These are phyloP conservation scores for Saturnispora bothae DNA, from an alignment of 805 yeast genomes.

Conservation along the genomic window DNA sequence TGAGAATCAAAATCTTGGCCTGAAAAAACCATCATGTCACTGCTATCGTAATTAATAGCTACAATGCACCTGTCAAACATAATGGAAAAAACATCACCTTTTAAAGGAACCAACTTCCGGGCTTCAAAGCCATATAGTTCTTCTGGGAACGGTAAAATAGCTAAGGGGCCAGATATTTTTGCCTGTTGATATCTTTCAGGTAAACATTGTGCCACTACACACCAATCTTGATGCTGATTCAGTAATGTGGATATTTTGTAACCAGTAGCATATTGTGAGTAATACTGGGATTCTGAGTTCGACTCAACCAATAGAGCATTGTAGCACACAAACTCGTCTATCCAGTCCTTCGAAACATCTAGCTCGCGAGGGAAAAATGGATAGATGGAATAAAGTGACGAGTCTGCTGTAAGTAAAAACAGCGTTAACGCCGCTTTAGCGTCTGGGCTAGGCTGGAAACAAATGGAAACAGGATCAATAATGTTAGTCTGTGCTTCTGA, in stretches of 20 bases:
- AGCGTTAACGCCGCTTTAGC: constrained; percentile 33
- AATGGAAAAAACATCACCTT: constrained; percentile 19
- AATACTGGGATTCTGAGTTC: constrained; percentile 14
- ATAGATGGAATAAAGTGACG: constrained; percentile 48
- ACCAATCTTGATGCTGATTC: constrained; percentile 6
- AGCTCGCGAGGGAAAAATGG: constrained; percentile 52
- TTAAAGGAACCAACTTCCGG: constrained; percentile 18
- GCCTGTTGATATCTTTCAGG: constrained; percentile 17
- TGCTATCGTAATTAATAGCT: constrained; percentile 16
- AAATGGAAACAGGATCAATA: constrained; percentile 31
- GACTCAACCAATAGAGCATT: constrained; percentile 16
- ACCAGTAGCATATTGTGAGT: constrained; percentile 14
- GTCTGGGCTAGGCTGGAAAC: constrained; percentile 31
- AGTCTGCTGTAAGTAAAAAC: constrained; percentile 41
- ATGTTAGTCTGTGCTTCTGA: constrained; percentile 8
- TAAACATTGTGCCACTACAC: constrained; percentile 8
- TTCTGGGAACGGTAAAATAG: constrained; percentile 45
- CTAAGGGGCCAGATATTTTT: constrained; percentile 38
- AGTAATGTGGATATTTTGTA: constrained; percentile 20
- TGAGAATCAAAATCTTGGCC: constrained; percentile 8
- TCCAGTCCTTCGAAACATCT: constrained; percentile 25
- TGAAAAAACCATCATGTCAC: constrained; percentile 20
- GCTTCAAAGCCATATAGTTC: constrained; percentile 39
- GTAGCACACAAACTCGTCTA: constrained; percentile 21
- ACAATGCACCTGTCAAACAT: constrained; percentile 17